Base-by-base conservation (phyloP, 2,329 filamentous ascomycete genomes). In the Diaporthe velutina region DNA sequence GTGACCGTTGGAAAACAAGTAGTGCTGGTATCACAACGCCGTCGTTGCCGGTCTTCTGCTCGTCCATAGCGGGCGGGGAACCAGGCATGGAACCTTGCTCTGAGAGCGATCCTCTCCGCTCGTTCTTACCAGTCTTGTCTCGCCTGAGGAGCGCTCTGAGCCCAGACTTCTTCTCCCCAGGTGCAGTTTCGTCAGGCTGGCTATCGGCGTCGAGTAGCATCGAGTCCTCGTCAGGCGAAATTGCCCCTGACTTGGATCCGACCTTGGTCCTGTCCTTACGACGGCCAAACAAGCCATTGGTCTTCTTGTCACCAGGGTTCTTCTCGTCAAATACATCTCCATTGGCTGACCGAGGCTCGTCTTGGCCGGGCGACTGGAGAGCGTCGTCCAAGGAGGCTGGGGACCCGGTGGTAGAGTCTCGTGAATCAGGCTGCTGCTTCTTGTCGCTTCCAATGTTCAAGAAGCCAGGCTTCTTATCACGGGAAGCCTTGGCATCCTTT, bases 121-220 rank as follows among this genome's bases (percentile, higher is more conserved):
- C 54, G 7, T 45, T 42, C 48, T 45, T 72, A 5, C 25, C 60
- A 22, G 35, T 58, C 35, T 72, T 64, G 35, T 64, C 70, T 61
- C 64, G 54, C 25, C 45, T 61, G 25, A 54, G 64, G 19, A 72
- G 28, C 22, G 57, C 57, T 17, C 38, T 28, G 1, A 64, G 22
- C 6, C 48, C 57, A 10, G 45, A 42, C 48, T 55, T 64, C 45
- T 72, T 72, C 12, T 54, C 45, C 17, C 22, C 70, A 4, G 35
- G 17, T 12, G 35, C 13, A 12, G 12, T 55, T 4, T 42, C 33
- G 9, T 64, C 70, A 22, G 35, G 22, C 6, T 54, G 33, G 2
- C 48, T 35, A 12, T 45, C 33, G 25, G 33, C 35, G 9, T 72
- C 33, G 22, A 71, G 42, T 15, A 48, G n/a, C 28, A 50, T 7